A percentile compares a stretch with the other conserved stretches of the same genome.
Conservation (phyloP, 108 stramenopile species). For the Conticribra weissflogii region DNA sequence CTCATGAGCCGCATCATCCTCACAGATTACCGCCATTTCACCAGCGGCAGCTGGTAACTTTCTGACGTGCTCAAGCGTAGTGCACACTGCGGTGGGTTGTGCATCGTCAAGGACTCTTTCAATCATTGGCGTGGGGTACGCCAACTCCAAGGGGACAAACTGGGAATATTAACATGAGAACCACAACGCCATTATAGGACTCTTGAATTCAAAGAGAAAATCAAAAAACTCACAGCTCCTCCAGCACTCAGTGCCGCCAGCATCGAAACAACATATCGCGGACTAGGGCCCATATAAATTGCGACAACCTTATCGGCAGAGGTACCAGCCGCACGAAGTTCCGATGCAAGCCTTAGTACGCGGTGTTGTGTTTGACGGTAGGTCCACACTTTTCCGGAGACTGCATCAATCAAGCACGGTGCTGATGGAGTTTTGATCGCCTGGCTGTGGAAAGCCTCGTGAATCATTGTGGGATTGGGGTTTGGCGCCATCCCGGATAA, state of each 20-base stretch:
- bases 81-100: constrained; percentile 47
- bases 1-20: constrained; percentile 42
- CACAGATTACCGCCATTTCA: constrained; percentile 22
- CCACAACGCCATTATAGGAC: neutral
- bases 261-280: constrained; percentile 64
- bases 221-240: constrained; percentile 33
- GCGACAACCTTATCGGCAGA: constrained; percentile 45
- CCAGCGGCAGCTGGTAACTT: constrained; percentile 39
- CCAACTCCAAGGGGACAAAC: constrained; percentile 77
- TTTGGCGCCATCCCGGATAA: neutral
- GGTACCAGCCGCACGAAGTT: constrained; percentile 8
- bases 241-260: constrained; percentile 71
- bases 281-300: constrained; percentile 68
- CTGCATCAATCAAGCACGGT: constrained; percentile 18
- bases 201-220: neutral
- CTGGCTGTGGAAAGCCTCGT: constrained; percentile 16
- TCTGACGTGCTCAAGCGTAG: constrained; percentile 27
- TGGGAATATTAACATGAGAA: constrained; percentile 4
- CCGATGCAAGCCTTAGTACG: constrained; percentile 11
- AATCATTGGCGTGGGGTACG: constrained; percentile 71
- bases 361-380: constrained; percentile 11
- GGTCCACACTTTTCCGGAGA: constrained; percentile 4
- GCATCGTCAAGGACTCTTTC: constrained; percentile 58
- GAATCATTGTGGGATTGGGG: neutral
- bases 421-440: constrained; percentile 13